Base-by-base conservation (phyloP, 768 basidiomycete genomes). In the Lactarius vividus region DNA sequence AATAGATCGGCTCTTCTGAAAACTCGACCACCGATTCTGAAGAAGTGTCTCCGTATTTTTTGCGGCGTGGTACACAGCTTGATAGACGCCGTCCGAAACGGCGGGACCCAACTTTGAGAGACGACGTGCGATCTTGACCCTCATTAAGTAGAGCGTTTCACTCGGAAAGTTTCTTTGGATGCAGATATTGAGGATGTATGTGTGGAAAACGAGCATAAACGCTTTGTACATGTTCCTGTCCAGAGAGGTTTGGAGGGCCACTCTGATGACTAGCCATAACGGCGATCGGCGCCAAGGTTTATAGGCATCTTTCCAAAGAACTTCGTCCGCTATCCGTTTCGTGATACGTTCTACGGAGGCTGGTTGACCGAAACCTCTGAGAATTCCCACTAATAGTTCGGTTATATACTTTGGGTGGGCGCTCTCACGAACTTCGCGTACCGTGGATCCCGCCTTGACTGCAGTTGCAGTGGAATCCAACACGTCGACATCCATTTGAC, bases 221-320 rank as follows among this genome's bases (percentile, higher is more conserved):
- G 46, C 13, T 26, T 49, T 49, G 46, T 49, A 49, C 46, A 15
- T 26, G 46, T 49, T 26, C 23, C 11, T 11, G 13, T 49, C 46
- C 11, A 49, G 23, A 15, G 46, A 49, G 13, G 74, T 78, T 44
- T 79, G 78, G 11, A 79, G 65, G 0, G 75, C 77, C 9, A 85
- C 82, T 8, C 82, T 13, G n/a, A 49, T 49, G 0, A 49, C 23
- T 1, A 49, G 23, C 46, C 23, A 49, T 26, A 49, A 15, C 23
- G 46, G 23, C 11, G 46, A 49, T 15, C 46, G 46, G n/a, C 46
- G 46, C 46, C 46, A 49, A 15, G 74, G 84, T 61, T 76, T 72
- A 35, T 67, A 58, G 2, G 46, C 46, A 13, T 10, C 9, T 11
- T 49, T 49, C 46, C 46, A 49, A 13, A 49, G 46, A 15, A 49